Evolutionary conservation across 148 eudicot genomes (phyloP).

Genomic region (Beta vulgaris): DNA sequence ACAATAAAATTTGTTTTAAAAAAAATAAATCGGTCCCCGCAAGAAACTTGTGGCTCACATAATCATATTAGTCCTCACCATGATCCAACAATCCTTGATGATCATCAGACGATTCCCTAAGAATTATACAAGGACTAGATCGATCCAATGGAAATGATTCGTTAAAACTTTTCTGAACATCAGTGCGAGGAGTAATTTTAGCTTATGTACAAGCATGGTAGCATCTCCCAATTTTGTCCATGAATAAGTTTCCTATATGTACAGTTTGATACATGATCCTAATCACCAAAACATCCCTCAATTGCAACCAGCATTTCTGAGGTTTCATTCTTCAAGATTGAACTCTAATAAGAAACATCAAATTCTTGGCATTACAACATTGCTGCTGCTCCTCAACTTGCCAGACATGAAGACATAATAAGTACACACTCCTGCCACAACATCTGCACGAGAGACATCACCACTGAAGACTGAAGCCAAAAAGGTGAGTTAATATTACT

Average conservation of each 20-base stretch:
- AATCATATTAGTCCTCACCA: too few relatives aligned
- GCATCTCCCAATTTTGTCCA: too few relatives aligned
- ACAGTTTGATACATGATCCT: background rate
- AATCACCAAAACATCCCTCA: background rate
- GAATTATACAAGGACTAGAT: too few relatives aligned
- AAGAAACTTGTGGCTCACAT: too few relatives aligned
- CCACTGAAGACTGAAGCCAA: background rate
- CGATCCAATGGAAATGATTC: too few relatives aligned
- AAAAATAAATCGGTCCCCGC: too few relatives aligned
- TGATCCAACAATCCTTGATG: too few relatives aligned
- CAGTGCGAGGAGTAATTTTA: too few relatives aligned
- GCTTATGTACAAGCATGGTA: too few relatives aligned
- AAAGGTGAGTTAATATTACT: background rate
- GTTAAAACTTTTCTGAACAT: too few relatives aligned
- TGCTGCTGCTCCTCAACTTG: background rate
- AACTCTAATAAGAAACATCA: background rate
- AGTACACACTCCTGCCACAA: background rate
- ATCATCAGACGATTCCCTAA: too few relatives aligned
- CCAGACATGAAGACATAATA: background rate
- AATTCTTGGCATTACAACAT: background rate
- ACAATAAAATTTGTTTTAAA: too few relatives aligned
- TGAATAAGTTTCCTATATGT: background rate
- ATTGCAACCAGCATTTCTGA: background rate
- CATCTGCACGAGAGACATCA: background rate
- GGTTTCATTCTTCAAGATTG: background rate